Evolutionary conservation across 805 yeast species (phyloP), one percentile per base, ranked within the genome.

Genomic region (Zygosaccharomyces rouxii): DNA sequence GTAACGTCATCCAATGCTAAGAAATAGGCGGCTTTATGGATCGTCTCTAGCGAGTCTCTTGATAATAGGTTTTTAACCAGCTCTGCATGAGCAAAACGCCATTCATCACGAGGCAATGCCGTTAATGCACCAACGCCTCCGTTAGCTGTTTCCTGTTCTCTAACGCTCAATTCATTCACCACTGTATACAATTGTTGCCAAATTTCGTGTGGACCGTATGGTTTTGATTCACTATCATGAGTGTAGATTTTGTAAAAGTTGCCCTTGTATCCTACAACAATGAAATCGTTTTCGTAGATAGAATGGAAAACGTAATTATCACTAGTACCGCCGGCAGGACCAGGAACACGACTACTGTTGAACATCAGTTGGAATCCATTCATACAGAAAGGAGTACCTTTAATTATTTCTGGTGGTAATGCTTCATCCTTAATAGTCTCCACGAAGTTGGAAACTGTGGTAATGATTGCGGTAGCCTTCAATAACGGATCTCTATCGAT

Each of bases 341-440:
- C 51, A n/a, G 97, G 97, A 45, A 87, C 77, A 59, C 98, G 79
- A 49, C 86, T 79, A 64, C 84, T 87, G 74, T 89, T 88, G 76
- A 92, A 92, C 96, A 92, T 85, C 72, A 81, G 79, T 62, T 79
- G 80, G 78, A 88, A 90, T 29, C 95, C 83, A 67, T 88, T 89
- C 98, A 92, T 92, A 70, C 97, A 92, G 64, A 81, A 85, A n/a
- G 97, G 96, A 55, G 74, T 74, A 46, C 81, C 83, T 70, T 80
- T 86, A 63, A 88, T 72, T 49, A 72, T 68, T 68, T 92, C 98
- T 4, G 96, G 87, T 48, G 83, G 88, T 57, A 92, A 74, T 13
- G 85, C 72, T 68, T 87, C 90, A 52, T 71, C 70, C 63, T 85
- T 92, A 48, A 89, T 75, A 43, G 76, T 64, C 50, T 75, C 75